These are phyloP conservation scores for Colletotrichum scovillei DNA, from an alignment of 2,329 filamentous ascomycete genomes.

Conservation along the genomic window DNA sequence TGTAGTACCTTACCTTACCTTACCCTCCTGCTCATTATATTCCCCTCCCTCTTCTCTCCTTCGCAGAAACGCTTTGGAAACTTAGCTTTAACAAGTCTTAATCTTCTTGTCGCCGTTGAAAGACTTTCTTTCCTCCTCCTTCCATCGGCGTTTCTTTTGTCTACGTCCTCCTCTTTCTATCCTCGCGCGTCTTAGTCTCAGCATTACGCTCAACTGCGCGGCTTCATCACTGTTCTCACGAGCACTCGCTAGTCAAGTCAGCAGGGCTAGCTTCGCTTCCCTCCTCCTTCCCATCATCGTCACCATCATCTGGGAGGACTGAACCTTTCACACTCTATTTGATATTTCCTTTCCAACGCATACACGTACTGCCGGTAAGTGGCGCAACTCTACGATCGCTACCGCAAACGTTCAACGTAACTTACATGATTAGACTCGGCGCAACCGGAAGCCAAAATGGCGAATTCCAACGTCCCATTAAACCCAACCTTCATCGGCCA, in stretches of 20 bases:
- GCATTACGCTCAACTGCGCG: background rate
- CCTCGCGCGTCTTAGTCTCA: background rate
- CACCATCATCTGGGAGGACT: background rate
- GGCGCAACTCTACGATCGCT: conserved; percentile 20
- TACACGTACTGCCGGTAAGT: conserved; percentile 17
- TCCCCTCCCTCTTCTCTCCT: conserved; percentile 9
- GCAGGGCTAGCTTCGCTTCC: background rate
- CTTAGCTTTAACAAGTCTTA: conserved; percentile 12
- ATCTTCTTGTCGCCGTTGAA: background rate
- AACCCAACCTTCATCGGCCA: conserved; percentile 76
- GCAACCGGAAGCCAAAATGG: conserved; percentile 32
- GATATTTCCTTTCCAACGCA: background rate
- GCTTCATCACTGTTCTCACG: background rate
- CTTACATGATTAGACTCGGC: conserved; percentile 32
- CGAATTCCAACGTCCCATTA: conserved; percentile 55
- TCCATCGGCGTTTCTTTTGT: background rate
- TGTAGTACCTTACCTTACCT: background rate
- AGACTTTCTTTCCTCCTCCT: background rate
- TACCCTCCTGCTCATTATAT: conserved; percentile 23
- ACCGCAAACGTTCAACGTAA: conserved; percentile 22
- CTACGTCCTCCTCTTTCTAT: background rate
- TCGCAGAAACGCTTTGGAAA: conserved; percentile 10
- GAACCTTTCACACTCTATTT: background rate
- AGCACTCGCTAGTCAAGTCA: background rate
- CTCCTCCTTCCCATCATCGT: background rate